These are phyloP conservation scores for Ophiosphaerella narmari DNA, from an alignment of 2,329 filamentous ascomycete species.

Conservation along the genomic window DNA sequence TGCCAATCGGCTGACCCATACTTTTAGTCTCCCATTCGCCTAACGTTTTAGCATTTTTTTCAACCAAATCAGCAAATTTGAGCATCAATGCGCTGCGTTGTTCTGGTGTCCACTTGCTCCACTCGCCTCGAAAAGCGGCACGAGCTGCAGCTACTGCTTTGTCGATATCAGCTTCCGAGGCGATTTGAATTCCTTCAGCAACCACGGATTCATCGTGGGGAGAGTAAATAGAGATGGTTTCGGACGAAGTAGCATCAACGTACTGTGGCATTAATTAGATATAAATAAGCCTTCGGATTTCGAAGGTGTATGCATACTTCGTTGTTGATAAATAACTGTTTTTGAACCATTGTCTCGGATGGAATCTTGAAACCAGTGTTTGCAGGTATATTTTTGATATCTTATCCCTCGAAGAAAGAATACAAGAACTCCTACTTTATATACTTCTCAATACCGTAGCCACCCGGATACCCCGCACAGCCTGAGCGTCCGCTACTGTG, in stretches of 20 bases:
- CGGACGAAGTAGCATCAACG: slow-evolving; percentile 25
- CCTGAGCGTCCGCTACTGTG: too few species aligned
- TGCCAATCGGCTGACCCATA: slow-evolving; percentile 18
- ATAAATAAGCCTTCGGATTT: background rate
- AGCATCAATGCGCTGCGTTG: slow-evolving; percentile 30
- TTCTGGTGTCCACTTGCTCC: slow-evolving; percentile 20
- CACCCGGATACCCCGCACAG: too few species aligned
- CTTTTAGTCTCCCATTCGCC: slow-evolving; percentile 17
- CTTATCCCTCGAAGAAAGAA: too few species aligned
- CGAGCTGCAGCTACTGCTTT: slow-evolving; percentile 30
- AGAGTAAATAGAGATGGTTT: slow-evolving; percentile 28
- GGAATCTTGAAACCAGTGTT: too few species aligned
- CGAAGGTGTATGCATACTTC: slow-evolving; percentile 17
- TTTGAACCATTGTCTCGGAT: slow-evolving; percentile 15
- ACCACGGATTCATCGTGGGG: slow-evolving; percentile 31
- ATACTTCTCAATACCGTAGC: too few species aligned
- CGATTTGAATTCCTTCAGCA: slow-evolving; percentile 25
- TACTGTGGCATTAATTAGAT: slow-evolving; percentile 13
- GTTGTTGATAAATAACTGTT: slow-evolving; percentile 35
- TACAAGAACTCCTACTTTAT: too few species aligned
- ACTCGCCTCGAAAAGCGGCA: slow-evolving; percentile 27
- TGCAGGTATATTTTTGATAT: too few species aligned
- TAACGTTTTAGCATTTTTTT: slow-evolving; percentile 18
- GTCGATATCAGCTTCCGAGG: slow-evolving; percentile 30
- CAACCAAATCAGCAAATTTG: slow-evolving; percentile 30